Conservation (phyloP, 2,329 filamentous ascomycete species). For the Venturia carpophila region DNA sequence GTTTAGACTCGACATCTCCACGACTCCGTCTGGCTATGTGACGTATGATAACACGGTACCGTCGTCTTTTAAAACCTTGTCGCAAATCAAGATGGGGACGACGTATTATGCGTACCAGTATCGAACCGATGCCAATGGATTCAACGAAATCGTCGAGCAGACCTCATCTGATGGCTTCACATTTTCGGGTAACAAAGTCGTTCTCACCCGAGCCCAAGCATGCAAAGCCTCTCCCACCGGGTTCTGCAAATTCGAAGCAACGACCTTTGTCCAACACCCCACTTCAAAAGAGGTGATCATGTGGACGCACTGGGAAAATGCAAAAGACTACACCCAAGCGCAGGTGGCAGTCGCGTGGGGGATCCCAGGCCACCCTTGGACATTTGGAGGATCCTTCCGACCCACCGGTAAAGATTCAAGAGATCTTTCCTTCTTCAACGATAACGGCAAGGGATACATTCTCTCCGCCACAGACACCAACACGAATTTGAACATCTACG, state of each 20-base stretch:
- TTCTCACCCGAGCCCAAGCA: constrained; percentile 7
- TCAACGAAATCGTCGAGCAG: constrained; percentile 22
- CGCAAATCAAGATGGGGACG: background rate
- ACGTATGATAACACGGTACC: background rate
- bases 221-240: constrained; percentile 1
- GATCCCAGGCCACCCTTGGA: constrained; percentile 19
- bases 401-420: constrained; percentile 22
- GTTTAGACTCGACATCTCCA: background rate
- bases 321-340: constrained; percentile 21
- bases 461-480: constrained; percentile 22
- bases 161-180: constrained; percentile 22
- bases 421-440: constrained; percentile 23
- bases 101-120: constrained; percentile 23
- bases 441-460: constrained; percentile 21
- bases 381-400: constrained; percentile 22
- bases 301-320: constrained; percentile 23
- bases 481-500: constrained; percentile 23
- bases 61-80: background rate
- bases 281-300: constrained; percentile 21
- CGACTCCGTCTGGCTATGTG: background rate
- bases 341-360: constrained; percentile 23
- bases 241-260: constrained; percentile 22
- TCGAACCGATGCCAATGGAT: constrained; percentile 20
- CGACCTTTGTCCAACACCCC: constrained; percentile 20
- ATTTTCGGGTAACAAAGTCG: constrained; percentile 22